Evolutionary conservation across 441 rosid species (phyloP).

Genomic region (Corymbia citriodora): DNA sequence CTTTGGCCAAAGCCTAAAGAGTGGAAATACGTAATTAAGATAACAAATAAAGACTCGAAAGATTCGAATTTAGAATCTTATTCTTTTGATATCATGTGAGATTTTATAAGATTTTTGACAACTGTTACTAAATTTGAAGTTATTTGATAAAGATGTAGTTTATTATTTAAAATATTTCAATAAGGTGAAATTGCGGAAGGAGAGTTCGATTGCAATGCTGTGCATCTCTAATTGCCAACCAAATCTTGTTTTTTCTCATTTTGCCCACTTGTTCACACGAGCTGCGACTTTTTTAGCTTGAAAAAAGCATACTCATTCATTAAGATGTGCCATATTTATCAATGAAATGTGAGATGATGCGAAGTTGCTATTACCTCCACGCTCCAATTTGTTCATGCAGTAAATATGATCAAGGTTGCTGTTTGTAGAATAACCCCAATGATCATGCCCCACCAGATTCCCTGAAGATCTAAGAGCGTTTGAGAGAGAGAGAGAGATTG

Average conservation of each 20-base stretch:
- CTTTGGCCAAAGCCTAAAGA: too few species aligned
- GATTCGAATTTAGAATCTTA: too few species aligned
- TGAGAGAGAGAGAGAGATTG: neutral
- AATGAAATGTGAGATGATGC: neutral
- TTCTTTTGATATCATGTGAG: too few species aligned
- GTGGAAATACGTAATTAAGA: too few species aligned
- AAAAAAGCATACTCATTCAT: neutral
- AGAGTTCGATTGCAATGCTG: neutral
- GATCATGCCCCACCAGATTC: constrained; percentile 95
- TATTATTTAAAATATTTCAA: too few species aligned
- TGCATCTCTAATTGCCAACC: neutral
- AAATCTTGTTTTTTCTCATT: constrained; percentile 18
- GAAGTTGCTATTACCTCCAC: constrained; percentile 30
- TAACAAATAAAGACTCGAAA: too few species aligned
- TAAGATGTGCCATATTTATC: too few species aligned
- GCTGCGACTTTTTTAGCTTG: constrained; percentile 57
- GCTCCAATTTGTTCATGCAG: constrained; percentile 82
- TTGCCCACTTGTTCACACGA: constrained; percentile 37
- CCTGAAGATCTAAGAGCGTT: constrained; percentile 30
- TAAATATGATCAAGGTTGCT: constrained; percentile 47
- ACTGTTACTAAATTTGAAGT: neutral
- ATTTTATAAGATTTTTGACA: too few species aligned
- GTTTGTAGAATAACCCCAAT: constrained; percentile 76
- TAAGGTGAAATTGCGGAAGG: neutral
- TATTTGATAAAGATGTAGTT: neutral